phyloP scores from a whole-genome alignment of 2,329 filamentous ascomycete species.

The Calonectria fujianensis region DNA sequence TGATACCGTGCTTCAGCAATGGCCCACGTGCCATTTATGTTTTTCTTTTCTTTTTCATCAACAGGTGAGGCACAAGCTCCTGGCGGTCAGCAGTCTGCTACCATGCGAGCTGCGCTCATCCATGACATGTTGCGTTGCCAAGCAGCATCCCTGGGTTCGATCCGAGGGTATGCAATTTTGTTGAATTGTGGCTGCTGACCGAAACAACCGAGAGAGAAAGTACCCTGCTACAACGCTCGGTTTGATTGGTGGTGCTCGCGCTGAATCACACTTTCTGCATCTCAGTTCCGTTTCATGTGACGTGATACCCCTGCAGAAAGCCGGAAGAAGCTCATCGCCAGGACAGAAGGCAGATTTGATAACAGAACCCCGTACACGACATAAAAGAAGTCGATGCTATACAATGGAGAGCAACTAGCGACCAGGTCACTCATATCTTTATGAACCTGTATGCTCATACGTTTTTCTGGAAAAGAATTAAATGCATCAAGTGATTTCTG shows the following conservation, averaged over 20 bases:
- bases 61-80: neutral
- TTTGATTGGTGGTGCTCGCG: neutral
- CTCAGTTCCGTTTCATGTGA: neutral
- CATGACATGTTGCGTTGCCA: neutral
- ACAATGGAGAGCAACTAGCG: neutral
- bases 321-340: neutral
- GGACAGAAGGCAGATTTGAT: neutral
- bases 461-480: too few species aligned
- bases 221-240: neutral
- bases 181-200: neutral
- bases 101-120: neutral
- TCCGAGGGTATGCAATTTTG: neutral
- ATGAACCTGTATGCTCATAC: neutral
- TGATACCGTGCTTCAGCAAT: neutral
- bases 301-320: neutral
- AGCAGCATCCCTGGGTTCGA: neutral
- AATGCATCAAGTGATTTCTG: too few species aligned
- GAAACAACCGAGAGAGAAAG: neutral
- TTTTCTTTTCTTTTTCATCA: neutral
- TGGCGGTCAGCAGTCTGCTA: neutral
- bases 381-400: neutral
- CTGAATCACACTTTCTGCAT: neutral
- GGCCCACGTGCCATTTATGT: neutral
- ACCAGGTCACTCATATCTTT: fast-evolving
- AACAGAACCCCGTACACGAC: fast-evolving